A percentile compares a stretch with the other conserved stretches of the same genome.
Evolutionary conservation across 106 monocot species (phyloP).

Genomic region (Acorus gramineus): DNA sequence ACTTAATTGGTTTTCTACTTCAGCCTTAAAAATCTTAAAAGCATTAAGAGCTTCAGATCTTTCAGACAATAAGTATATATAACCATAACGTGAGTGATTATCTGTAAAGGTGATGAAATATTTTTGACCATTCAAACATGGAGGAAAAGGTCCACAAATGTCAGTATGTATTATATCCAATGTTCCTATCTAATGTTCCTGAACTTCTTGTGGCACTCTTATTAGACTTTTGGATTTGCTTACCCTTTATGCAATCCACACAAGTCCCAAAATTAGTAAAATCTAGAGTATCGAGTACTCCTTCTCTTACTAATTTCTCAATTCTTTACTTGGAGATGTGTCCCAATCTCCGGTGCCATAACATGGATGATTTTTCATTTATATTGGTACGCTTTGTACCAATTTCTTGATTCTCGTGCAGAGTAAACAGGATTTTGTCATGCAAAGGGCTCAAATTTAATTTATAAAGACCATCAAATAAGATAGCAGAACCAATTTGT

Average conservation of each 20-base stretch:
- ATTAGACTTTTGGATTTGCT: neutral
- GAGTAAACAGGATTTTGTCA: neutral
- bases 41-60: too few relatives aligned
- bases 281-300: neutral
- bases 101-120: too few relatives aligned
- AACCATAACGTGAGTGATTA: too few relatives aligned
- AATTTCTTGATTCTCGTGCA: neutral
- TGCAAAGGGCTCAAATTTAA: neutral
- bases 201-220: neutral
- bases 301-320: conserved; percentile 2
- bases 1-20: too few relatives aligned
- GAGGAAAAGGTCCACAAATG: neutral
- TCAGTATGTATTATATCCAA: conserved; percentile 1
- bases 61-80: too few relatives aligned
- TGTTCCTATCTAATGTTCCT: neutral
- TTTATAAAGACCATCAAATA: conserved; percentile 2
- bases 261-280: neutral
- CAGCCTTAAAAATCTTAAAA: too few relatives aligned
- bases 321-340: neutral
- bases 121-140: neutral
- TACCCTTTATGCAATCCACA: conserved; percentile 4
- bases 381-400: neutral
- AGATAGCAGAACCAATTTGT: neutral
- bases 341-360: conserved; percentile 5
- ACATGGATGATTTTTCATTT: neutral